Conservation (phyloP, 2,329 filamentous ascomycete genomes). For the Paecilomyces fulvus region DNA sequence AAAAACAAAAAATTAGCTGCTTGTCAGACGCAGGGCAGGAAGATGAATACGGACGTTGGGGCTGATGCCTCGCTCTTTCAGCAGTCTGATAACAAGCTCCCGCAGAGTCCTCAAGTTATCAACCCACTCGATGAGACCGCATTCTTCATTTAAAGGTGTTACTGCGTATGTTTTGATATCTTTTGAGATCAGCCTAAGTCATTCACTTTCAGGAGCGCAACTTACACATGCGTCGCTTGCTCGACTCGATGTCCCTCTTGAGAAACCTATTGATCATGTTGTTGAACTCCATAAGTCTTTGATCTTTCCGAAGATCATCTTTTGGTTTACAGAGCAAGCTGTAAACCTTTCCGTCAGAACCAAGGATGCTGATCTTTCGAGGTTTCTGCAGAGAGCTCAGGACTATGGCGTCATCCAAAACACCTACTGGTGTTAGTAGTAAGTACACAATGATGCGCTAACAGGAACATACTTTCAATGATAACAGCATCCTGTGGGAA, state of each 20-base stretch:
- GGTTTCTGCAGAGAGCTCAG: conserved; percentile 88
- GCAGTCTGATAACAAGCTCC: conserved; percentile 75
- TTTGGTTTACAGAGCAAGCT: conserved; percentile 95
- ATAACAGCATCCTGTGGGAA: conserved; percentile 82
- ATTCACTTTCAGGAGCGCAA: conserved; percentile 1
- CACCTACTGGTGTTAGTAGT: conserved; percentile 34
- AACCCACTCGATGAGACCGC: conserved; percentile 97
- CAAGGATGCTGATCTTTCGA: conserved; percentile 76
- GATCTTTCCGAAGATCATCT: conserved; percentile 93
- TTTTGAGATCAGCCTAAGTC: conserved; percentile 11
- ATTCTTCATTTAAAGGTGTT: conserved; percentile 93
- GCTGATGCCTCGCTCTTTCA: conserved; percentile 63
- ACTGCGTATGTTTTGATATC: conserved; percentile 95
- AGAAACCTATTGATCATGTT: conserved; percentile 93
- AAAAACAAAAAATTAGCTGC: neutral
- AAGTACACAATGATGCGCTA: neutral
- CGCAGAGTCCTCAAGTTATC: conserved; percentile 89
- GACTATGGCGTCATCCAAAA: conserved; percentile 82
- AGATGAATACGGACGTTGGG: conserved; percentile 32
- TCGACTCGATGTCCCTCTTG: conserved; percentile 84
- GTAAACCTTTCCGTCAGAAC: conserved; percentile 81
- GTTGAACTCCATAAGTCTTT: conserved; percentile 98
- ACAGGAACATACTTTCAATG: conserved; percentile 47
- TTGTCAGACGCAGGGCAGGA: neutral
- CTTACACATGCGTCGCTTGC: conserved; percentile 69